Conservation (phyloP, 257 asterid genomes). For the Fraxinus anomala region DNA sequence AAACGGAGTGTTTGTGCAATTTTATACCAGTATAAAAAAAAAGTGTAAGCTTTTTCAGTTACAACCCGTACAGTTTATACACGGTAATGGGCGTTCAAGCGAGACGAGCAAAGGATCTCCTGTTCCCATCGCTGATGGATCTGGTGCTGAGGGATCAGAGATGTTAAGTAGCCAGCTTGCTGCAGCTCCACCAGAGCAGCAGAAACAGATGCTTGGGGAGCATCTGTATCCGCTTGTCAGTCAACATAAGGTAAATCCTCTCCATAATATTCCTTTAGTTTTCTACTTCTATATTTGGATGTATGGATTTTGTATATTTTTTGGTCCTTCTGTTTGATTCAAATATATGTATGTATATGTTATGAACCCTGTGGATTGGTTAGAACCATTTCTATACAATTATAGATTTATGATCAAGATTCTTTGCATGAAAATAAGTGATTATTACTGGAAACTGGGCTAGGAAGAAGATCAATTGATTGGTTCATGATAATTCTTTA, state of each 20-base stretch:
- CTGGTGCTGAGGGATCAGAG: slow-evolving; percentile 50
- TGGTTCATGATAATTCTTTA: not conserved
- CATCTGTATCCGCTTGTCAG: slow-evolving; percentile 76
- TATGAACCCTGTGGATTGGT: not conserved
- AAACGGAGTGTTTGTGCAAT: not conserved
- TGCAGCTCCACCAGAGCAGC: slow-evolving; percentile 64
- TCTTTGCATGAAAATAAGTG: not conserved
- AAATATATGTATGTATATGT: not conserved
- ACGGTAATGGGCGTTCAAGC: slow-evolving; percentile 21
- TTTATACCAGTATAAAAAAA: not conserved
- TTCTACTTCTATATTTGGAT: not conserved
- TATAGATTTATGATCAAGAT: too few relatives aligned
- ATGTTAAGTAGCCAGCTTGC: slow-evolving; percentile 69
- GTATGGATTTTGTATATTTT: too few relatives aligned
- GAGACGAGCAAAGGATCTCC: slow-evolving; percentile 37
- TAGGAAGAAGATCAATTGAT: not conserved
- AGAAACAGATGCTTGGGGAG: slow-evolving; percentile 76
- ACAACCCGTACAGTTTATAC: too few relatives aligned
- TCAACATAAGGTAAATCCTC: slow-evolving; percentile 51
- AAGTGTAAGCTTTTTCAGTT: slow-evolving; percentile 29
- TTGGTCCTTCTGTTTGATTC: too few relatives aligned
- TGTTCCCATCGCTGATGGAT: slow-evolving; percentile 34
- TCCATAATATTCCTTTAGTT: not conserved
- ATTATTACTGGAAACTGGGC: too few relatives aligned
- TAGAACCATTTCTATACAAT: too few relatives aligned